These are phyloP conservation scores for Lipomyces chichibuensis DNA, from an alignment of 805 yeast genomes.

Conservation along the genomic window DNA sequence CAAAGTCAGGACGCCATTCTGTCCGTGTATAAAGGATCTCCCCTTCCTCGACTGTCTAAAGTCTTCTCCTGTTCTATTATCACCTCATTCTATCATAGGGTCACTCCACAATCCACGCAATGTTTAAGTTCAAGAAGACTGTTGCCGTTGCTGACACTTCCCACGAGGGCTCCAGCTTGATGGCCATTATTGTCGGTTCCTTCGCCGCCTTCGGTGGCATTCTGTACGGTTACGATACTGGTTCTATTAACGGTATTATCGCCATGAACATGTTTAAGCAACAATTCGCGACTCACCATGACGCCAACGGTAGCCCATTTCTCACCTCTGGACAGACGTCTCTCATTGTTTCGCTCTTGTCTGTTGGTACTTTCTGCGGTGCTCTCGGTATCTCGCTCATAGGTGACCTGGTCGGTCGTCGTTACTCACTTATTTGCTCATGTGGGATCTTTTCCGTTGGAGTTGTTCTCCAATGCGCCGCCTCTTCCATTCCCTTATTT, in stretches of 20 bases:
- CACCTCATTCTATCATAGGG: too few species aligned
- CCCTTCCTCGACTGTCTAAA: neutral
- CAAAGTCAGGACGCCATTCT: neutral
- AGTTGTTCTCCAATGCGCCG: conserved; percentile 65
- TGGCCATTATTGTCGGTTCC: conserved; percentile 68
- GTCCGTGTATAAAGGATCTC: neutral
- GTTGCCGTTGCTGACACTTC: neutral
- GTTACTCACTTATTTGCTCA: conserved; percentile 49
- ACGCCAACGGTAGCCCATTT: conserved; percentile 1
- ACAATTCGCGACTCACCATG: neutral
- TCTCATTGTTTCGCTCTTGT: conserved; percentile 71
- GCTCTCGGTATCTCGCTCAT: conserved; percentile 63
- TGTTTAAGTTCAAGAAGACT: neutral
- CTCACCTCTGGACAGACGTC: conserved; percentile 45
- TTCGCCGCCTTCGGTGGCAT: conserved; percentile 90
- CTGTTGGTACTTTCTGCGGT: conserved; percentile 85
- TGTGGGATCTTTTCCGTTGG: conserved; percentile 71
- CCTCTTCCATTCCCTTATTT: conserved; percentile 54
- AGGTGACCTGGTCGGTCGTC: conserved; percentile 75
- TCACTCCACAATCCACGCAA: neutral
- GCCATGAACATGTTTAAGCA: conserved; percentile 55
- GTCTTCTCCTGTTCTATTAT: neutral
- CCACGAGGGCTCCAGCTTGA: conserved; percentile 4
- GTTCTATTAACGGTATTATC: conserved; percentile 73
- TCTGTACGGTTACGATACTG: conserved; percentile 87